Conservation (phyloP, 176 grass and related monocot species). For the Dactylis glomerata region DNA sequence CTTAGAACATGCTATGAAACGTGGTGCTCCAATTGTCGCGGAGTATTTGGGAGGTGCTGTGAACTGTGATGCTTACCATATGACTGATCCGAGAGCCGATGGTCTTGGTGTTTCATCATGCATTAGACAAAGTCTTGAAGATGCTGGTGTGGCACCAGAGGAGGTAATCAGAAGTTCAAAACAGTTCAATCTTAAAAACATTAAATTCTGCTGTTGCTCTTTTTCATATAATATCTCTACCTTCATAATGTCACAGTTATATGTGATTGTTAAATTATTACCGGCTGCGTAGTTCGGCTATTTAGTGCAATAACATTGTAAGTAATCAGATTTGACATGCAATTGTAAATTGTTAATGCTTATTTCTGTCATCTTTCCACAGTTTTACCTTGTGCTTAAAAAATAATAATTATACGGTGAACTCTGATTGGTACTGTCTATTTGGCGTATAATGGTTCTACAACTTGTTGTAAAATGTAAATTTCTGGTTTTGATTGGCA, state of each 20-base stretch:
- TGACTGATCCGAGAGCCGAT: slow-evolving; percentile 95
- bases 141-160: slow-evolving; percentile 88
- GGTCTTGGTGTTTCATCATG: slow-evolving; percentile 98
- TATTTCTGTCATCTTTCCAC: neutral
- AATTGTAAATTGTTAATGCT: neutral
- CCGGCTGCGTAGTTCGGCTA: neutral
- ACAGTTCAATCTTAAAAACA: neutral
- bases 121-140: slow-evolving; percentile 79
- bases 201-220: neutral
- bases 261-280: neutral
- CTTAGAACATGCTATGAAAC: slow-evolving; percentile 95
- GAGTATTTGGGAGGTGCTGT: slow-evolving; percentile 97
- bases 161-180: slow-evolving; percentile 76
- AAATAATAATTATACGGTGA: neutral
- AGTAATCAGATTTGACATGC: neutral
- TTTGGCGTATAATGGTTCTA: neutral
- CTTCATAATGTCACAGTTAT: neutral
- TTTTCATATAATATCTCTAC: neutral
- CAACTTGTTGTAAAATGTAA: slow-evolving; percentile 12
- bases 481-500: slow-evolving; percentile 2
- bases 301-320: neutral
- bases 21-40: slow-evolving; percentile 79
- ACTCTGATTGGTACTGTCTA: neutral
- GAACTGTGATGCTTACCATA: slow-evolving; percentile 99
- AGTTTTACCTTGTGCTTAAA: neutral